phyloP scores from a whole-genome alignment of 169 alveolate species.

The Eimeria tenella region DNA sequence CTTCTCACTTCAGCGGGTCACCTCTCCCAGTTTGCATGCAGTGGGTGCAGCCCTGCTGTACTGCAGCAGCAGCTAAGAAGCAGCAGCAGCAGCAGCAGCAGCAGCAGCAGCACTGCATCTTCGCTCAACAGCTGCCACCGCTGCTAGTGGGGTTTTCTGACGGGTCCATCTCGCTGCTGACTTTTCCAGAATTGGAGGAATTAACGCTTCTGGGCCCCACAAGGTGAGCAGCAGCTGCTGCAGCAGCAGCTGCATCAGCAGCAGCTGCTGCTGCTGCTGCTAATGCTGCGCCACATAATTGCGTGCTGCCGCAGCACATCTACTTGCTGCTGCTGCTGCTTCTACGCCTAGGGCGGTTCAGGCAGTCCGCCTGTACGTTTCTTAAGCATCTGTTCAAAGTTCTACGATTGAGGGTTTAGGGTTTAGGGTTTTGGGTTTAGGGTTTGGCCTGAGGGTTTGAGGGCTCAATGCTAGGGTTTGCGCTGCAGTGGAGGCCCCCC shows the following conservation, averaged over 20 bases:
- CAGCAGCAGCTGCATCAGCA: not conserved
- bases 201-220: conserved; percentile 36
- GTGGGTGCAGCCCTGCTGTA: conserved; percentile 46
- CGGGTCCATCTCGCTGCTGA: conserved; percentile 23
- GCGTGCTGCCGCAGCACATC: not conserved
- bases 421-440: not conserved
- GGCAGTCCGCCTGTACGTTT: not conserved
- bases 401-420: not conserved
- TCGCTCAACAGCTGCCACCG: not conserved
- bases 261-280: conserved; percentile 14
- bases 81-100: conserved; percentile 49
- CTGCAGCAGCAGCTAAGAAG: not conserved
- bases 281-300: not conserved
- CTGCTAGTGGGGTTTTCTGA: conserved; percentile 27
- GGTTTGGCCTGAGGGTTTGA: conserved; percentile 24
- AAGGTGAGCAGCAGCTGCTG: not conserved
- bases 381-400: not conserved
- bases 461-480: conserved; percentile 4
- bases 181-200: not conserved
- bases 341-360: not conserved
- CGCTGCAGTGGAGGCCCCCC: conserved; percentile 35
- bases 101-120: conserved; percentile 5
- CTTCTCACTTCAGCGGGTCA: not conserved
- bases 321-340: not conserved
- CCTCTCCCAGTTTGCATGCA: conserved; percentile 25